A percentile compares a stretch with the other conserved stretches of the same genome.
phyloP scores from a whole-genome alignment of 2,329 filamentous ascomycete genomes.

The Dendrostoma leiphaemia region DNA sequence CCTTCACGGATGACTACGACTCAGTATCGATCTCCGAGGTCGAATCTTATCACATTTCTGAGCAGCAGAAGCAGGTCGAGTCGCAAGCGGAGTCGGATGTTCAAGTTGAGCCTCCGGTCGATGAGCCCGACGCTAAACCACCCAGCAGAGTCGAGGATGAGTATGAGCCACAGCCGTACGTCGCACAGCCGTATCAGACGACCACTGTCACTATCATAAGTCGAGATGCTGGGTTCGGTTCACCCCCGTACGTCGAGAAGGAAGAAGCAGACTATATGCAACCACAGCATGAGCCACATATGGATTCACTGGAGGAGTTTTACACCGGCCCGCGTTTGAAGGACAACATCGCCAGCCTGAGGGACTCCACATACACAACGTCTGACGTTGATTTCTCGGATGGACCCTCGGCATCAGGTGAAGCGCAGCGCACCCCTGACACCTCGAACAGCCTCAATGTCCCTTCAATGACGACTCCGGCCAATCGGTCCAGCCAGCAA shows the following conservation, averaged over 20 bases:
- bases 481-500: constrained; percentile 51
- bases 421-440: constrained; percentile 32
- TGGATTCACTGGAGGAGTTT: constrained; percentile 30
- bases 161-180: constrained; percentile 40
- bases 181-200: constrained; percentile 34
- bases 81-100: constrained; percentile 11
- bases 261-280: constrained; percentile 13
- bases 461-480: constrained; percentile 41
- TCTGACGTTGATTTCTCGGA: constrained; percentile 30
- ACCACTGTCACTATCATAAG: constrained; percentile 51
- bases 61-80: constrained; percentile 18
- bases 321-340: constrained; percentile 30
- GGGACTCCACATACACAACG: constrained; percentile 30
- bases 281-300: constrained; percentile 14
- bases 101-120: not conserved
- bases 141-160: constrained; percentile 21
- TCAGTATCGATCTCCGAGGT: constrained; percentile 3
- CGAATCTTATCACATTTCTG: constrained; percentile 6
- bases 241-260: constrained; percentile 18
- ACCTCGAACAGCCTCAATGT: constrained; percentile 46
- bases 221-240: constrained; percentile 39
- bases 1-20: constrained; percentile 30
- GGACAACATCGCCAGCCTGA: constrained; percentile 32
- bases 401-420: constrained; percentile 25
- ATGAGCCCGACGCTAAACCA: constrained; percentile 6